A percentile compares a stretch with the other conserved stretches of the same genome.
Conservation (phyloP, 2,329 filamentous ascomycete genomes). For the Ceratocystis papillata region DNA sequence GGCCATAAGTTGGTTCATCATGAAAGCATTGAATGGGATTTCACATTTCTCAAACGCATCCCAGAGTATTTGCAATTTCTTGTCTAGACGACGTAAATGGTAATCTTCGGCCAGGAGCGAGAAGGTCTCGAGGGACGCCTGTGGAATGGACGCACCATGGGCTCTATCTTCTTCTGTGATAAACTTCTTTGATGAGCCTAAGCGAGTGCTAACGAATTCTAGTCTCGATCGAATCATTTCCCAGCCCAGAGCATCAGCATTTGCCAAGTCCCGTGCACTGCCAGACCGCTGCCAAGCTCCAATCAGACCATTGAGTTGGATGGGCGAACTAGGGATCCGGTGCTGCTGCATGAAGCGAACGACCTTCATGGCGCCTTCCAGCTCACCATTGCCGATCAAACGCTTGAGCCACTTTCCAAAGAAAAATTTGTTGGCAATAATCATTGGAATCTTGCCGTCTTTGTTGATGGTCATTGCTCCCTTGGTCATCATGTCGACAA, state of each 20-base stretch:
- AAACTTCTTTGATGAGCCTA: conserved; percentile 22
- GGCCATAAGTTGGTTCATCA: conserved; percentile 69
- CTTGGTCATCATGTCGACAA: conserved; percentile 80
- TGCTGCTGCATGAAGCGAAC: conserved; percentile 63
- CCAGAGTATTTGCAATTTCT: conserved; percentile 49
- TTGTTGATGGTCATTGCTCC: conserved; percentile 40
- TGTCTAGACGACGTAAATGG: conserved; percentile 48
- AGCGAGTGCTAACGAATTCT: conserved; percentile 46
- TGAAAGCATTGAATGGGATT: conserved; percentile 58
- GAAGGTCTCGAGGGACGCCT: conserved; percentile 67
- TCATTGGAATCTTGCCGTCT: conserved; percentile 37
- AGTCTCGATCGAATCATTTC: conserved; percentile 62
- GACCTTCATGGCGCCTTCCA: conserved; percentile 61
- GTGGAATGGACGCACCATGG: conserved; percentile 34
- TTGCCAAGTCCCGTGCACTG: conserved; percentile 42
- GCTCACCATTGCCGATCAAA: conserved; percentile 60
- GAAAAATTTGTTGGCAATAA: conserved; percentile 63
- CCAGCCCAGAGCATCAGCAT: conserved; percentile 61
- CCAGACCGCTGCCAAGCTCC: conserved; percentile 63
- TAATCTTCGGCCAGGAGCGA: conserved; percentile 64
- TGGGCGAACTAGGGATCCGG: conserved; percentile 56
- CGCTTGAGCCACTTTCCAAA: conserved; percentile 82
- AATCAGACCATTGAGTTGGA: conserved; percentile 73
- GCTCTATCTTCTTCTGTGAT: conserved; percentile 2
- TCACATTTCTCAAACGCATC: conserved; percentile 51